These are phyloP conservation scores for Ascochyta viciae-villosae DNA, from an alignment of 2,329 filamentous ascomycete genomes.

Conservation along the genomic window DNA sequence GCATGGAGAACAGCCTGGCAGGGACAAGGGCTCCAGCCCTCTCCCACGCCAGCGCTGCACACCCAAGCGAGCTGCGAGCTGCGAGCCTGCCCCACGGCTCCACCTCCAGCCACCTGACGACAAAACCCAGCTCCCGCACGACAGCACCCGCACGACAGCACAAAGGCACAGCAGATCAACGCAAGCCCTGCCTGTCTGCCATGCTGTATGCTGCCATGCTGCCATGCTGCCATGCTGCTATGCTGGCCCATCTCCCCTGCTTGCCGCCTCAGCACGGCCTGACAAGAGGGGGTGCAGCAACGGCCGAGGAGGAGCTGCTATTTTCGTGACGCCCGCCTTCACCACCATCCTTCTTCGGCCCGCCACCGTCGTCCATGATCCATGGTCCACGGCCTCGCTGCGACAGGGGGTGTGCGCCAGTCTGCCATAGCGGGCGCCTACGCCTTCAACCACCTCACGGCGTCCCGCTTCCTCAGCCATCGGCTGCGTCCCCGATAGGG, in stretches of 20 bases:
- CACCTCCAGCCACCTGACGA: slow-evolving; percentile 39
- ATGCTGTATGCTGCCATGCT: too few relatives aligned
- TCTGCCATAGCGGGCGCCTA: slow-evolving; percentile 44
- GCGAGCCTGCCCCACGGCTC: slow-evolving; percentile 38
- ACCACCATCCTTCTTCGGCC: too few relatives aligned
- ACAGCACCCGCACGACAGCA: slow-evolving; percentile 23
- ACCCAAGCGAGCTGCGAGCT: too few relatives aligned
- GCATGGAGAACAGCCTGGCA: slow-evolving; percentile 23
- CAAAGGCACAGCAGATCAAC: slow-evolving; percentile 28
- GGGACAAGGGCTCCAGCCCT: slow-evolving; percentile 15
- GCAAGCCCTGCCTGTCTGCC: slow-evolving; percentile 17
- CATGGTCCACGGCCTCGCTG: not conserved
- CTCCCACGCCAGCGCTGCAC: slow-evolving; percentile 34
- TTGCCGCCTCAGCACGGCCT: slow-evolving; percentile 16
- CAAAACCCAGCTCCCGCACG: slow-evolving; percentile 16
- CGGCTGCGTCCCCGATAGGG: slow-evolving; percentile 47
- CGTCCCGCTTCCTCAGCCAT: slow-evolving; percentile 36
- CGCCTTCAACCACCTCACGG: slow-evolving; percentile 27
- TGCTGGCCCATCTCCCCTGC: not conserved
- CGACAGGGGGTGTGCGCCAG: slow-evolving; percentile 33
- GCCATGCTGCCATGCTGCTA: too few relatives aligned
- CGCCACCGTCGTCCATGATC: slow-evolving; percentile 3
- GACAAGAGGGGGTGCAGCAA: slow-evolving; percentile 19
- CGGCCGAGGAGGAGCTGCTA: slow-evolving; percentile 24
- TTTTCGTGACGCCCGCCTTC: slow-evolving; percentile 24